Evolutionary conservation across 495 filamentous ascomycete genomes (phyloP).

Genomic region (Pyronema omphalodes): DNA sequence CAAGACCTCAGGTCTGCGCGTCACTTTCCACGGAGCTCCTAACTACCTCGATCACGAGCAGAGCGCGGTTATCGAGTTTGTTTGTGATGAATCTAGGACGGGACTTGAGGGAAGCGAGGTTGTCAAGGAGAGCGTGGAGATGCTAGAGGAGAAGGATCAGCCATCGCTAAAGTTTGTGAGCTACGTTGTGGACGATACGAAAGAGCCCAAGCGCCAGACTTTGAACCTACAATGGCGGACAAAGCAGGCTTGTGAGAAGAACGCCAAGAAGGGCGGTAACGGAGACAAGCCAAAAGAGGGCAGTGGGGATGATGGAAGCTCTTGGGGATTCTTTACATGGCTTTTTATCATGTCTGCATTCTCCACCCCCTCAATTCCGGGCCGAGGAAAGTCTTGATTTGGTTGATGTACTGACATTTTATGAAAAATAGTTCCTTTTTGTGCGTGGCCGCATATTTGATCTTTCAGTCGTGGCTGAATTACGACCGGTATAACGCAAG

Average conservation of each 20-base stretch:
- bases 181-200: constrained; percentile 25
- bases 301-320: constrained; percentile 22
- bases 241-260: constrained; percentile 58
- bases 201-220: constrained; percentile 25
- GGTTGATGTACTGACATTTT: too few species aligned
- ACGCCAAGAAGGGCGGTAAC: constrained; percentile 27
- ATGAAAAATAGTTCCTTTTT: constrained; percentile 51
- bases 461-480: constrained; percentile 97
- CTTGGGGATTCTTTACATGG: constrained; percentile 97
- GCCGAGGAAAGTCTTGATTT: too few species aligned
- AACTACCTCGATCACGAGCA: constrained; percentile 38
- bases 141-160: constrained; percentile 18
- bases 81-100: constrained; percentile 50
- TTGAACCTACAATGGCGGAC: constrained; percentile 68
- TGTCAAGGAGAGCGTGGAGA: constrained; percentile 21
- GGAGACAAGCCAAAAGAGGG: constrained; percentile 22
- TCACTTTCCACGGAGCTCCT: constrained; percentile 51
- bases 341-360: constrained; percentile 77
- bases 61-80: constrained; percentile 61
- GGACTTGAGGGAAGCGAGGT: constrained; percentile 48
- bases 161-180: constrained; percentile 4
- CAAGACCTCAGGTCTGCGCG: constrained; percentile 50
- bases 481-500: constrained; percentile 91
- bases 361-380: background rate
- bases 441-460: constrained; percentile 70